Percentiles rank a stretch among this genome's conserved stretches.
Conservation (phyloP, 2,329 filamentous ascomycete species). For the Paecilomyces sp. region DNA sequence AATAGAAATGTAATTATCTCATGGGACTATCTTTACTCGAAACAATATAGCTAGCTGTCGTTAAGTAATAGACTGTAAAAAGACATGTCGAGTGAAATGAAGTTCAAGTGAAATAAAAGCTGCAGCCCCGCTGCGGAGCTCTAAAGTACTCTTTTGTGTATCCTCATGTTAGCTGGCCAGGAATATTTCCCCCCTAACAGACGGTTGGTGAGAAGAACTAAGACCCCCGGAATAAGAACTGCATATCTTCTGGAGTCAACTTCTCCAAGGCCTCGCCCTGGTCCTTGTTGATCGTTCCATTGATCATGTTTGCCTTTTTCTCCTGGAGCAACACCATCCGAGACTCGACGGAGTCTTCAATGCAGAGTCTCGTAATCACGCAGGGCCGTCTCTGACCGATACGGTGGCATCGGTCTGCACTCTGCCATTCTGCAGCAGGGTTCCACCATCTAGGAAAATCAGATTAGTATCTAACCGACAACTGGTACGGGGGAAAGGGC, state of each 20-base stretch:
- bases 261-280: conserved; percentile 79
- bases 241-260: conserved; percentile 82
- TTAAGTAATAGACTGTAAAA: neutral
- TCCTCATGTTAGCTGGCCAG: neutral
- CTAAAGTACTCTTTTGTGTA: neutral
- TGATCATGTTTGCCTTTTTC: conserved; percentile 98
- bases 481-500: neutral
- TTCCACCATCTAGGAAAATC: conserved; percentile 77
- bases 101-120: neutral
- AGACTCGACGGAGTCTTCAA: conserved; percentile 94
- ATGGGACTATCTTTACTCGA: too few species aligned
- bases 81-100: neutral
- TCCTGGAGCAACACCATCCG: conserved; percentile 94
- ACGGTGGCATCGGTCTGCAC: conserved; percentile 85
- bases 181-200: neutral
- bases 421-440: conserved; percentile 99
- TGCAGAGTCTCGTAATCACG: conserved; percentile 87
- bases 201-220: conserved; percentile 19
- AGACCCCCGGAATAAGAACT: conserved; percentile 85
- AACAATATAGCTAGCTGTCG: neutral
- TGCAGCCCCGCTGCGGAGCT: neutral
- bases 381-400: conserved; percentile 93
- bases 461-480: conserved; percentile 17
- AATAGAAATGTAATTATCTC: too few species aligned
- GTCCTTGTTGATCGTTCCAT: conserved; percentile 91